phyloP scores from a whole-genome alignment of 1,284 basidiomycete genomes.

The Apiotrichum sp. region DNA sequence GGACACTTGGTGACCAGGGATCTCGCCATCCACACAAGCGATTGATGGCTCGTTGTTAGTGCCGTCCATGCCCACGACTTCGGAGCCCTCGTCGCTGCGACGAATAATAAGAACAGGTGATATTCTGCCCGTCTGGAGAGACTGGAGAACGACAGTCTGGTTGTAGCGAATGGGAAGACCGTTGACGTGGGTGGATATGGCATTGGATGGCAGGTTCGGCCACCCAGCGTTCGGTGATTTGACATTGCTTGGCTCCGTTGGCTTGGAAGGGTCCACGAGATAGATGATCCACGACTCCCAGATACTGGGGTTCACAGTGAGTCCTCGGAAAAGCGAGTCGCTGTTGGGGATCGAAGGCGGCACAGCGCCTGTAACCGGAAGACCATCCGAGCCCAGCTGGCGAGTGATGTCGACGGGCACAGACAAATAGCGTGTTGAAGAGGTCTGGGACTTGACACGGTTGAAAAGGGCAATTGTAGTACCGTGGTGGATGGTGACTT shows the following conservation, averaged over 20 bases:
- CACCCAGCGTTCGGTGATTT: conserved; percentile 57
- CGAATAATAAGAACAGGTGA: conserved; percentile 89
- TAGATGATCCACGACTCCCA: conserved; percentile 87
- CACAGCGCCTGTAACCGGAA: conserved; percentile 64
- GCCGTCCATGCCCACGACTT: conserved; percentile 72
- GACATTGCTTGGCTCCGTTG: conserved; percentile 67
- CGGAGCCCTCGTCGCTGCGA: conserved; percentile 84
- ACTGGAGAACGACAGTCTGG: conserved; percentile 90
- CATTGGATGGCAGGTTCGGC: conserved; percentile 76
- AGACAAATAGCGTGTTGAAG: conserved; percentile 92
- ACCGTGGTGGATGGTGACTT: conserved; percentile 91
- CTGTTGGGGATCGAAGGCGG: conserved; percentile 13
- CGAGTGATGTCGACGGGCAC: conserved; percentile 84
- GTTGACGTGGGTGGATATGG: conserved; percentile 54
- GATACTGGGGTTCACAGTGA: conserved; percentile 47
- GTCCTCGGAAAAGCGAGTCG: conserved; percentile 33
- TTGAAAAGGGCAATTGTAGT: conserved; percentile 93
- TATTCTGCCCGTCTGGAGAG: conserved; percentile 84
- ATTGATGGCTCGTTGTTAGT: conserved; percentile 19
- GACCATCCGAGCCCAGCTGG: conserved; percentile 84
- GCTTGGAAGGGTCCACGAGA: conserved; percentile 60
- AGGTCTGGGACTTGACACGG: conserved; percentile 83
- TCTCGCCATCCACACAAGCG: conserved; percentile 68
- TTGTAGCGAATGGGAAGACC: conserved; percentile 80
- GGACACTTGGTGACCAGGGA: conserved; percentile 86